Evolutionary conservation across 257 asterid species (phyloP).

Genomic region (Solanum chiquidenum): DNA sequence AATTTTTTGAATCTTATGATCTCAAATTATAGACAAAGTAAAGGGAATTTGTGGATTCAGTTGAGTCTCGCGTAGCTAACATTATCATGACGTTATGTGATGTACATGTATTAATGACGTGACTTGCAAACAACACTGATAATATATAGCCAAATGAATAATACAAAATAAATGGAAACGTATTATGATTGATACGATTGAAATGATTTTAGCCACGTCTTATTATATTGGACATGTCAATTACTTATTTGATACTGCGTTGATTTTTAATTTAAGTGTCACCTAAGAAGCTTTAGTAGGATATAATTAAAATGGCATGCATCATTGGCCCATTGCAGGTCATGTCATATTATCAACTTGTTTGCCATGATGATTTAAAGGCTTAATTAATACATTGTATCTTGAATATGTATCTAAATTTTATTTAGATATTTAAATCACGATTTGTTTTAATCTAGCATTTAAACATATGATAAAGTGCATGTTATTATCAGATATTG

Average conservation of each 20-base stretch:
- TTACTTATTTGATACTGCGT: background rate
- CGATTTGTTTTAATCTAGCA: background rate
- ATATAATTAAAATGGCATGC: background rate
- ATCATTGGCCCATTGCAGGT: background rate
- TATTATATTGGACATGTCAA: background rate
- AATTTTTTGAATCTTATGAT: too few relatives aligned
- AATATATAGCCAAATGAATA: background rate
- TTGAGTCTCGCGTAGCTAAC: background rate
- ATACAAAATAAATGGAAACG: too few relatives aligned
- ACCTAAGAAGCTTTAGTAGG: background rate
- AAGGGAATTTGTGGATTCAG: too few relatives aligned
- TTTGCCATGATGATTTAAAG: background rate
- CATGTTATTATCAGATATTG: background rate
- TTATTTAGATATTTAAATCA: background rate
- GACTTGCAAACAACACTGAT: background rate
- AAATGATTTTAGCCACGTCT: background rate
- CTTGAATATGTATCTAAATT: background rate
- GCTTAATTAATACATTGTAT: background rate
- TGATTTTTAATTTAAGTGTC: background rate
- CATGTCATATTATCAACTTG: background rate
- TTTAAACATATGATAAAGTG: background rate
- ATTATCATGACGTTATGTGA: background rate
- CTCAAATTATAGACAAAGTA: background rate
- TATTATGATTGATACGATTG: background rate
- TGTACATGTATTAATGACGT: background rate